Evolutionary conservation across 179 eudicot genomes (phyloP).

Genomic region (Dionaea muscipula): DNA sequence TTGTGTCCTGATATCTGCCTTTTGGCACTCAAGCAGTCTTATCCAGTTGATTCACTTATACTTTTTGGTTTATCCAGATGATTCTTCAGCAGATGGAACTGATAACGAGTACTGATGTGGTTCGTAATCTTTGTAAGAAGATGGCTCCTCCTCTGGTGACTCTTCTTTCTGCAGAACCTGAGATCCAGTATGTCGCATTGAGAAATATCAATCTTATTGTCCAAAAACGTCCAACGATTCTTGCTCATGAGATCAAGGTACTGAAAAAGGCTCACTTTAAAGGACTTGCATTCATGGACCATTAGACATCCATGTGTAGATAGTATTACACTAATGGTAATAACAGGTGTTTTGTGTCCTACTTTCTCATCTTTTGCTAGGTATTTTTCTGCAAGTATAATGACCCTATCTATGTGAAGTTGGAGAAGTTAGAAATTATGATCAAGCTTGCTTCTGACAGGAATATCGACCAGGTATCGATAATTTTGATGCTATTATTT

Average conservation of each 20-base stretch:
- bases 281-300: not conserved
- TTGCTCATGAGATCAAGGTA: slow-evolving; percentile 99
- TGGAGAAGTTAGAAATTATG: slow-evolving; percentile 97
- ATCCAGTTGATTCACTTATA: not conserved
- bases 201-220: slow-evolving; percentile 94
- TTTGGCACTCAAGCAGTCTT: too few species aligned
- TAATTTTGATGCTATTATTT: too few species aligned
- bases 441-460: slow-evolving; percentile 98
- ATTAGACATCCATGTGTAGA: slow-evolving; percentile 7
- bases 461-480: slow-evolving; percentile 78
- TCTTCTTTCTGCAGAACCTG: slow-evolving; percentile 97
- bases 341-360: too few species aligned
- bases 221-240: slow-evolving; percentile 88
- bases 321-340: too few species aligned
- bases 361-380: slow-evolving; percentile 16
- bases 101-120: slow-evolving; percentile 85
- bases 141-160: slow-evolving; percentile 99
- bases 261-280: slow-evolving; percentile 1
- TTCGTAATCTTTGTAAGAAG: slow-evolving; percentile 93
- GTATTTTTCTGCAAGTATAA: slow-evolving; percentile 98
- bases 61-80: slow-evolving; percentile 41
- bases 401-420: slow-evolving; percentile 96
- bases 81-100: slow-evolving; percentile 98
- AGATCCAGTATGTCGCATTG: slow-evolving; percentile 95
- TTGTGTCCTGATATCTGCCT: too few species aligned